Evolutionary conservation across 495 filamentous ascomycete species (phyloP).

Genomic region (Recurvomyces mirabilis): DNA sequence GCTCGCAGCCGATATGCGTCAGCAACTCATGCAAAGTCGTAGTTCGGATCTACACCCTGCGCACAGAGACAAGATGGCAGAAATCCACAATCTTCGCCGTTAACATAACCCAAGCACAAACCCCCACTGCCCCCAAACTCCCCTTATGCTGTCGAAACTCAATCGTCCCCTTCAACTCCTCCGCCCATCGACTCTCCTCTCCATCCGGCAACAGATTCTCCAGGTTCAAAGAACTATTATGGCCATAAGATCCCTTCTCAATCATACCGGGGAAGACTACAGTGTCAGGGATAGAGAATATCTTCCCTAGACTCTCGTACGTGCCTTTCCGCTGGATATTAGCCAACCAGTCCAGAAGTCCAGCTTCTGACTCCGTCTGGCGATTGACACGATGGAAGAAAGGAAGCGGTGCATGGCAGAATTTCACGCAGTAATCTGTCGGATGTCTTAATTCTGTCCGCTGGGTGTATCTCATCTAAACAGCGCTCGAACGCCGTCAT

Average conservation of each 20-base stretch:
- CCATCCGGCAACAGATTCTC: not conserved
- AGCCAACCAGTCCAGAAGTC: constrained; percentile 1
- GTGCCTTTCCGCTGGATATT: not conserved
- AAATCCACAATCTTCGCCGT: not conserved
- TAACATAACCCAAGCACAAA: constrained; percentile 24
- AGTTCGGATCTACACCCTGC: not conserved
- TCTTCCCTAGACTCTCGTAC: not conserved
- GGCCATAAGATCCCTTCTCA: not conserved
- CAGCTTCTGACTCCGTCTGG: not conserved
- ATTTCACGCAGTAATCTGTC: constrained; percentile 8
- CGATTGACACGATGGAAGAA: not conserved
- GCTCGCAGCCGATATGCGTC: not conserved
- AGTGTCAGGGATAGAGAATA: not conserved
- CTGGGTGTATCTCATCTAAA: constrained; percentile 29
- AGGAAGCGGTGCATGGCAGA: not conserved
- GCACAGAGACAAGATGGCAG: not conserved
- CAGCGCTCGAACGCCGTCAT: constrained; percentile 32
- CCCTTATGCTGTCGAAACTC: constrained; percentile 37
- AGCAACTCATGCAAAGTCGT: not conserved
- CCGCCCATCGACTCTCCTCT: not conserved
- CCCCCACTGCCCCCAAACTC: constrained; percentile 24
- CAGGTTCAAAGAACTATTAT: not conserved
- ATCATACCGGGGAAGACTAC: not conserved
- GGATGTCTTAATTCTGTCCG: not conserved
- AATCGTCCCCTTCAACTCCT: constrained; percentile 13